Evolutionary conservation across 2,329 filamentous ascomycete genomes (phyloP).

Genomic region (Exophiala oligosperma): DNA sequence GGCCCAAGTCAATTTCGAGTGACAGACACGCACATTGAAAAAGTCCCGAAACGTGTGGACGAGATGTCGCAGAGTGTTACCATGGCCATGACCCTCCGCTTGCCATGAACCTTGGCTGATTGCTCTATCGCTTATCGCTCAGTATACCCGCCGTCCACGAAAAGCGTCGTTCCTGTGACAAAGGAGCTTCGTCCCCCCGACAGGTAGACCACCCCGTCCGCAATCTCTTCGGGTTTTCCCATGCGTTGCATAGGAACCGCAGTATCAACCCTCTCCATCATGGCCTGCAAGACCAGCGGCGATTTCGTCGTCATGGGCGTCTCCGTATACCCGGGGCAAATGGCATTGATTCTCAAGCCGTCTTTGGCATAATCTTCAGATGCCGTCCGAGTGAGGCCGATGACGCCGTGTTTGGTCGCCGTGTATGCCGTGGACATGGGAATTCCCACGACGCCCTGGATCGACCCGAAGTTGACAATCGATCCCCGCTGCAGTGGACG

Average conservation of each 20-base stretch:
- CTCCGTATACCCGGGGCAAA: conserved; percentile 56
- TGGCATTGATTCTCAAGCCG: conserved; percentile 53
- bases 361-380: conserved; percentile 51
- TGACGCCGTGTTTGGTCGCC: conserved; percentile 58
- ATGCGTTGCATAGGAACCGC: conserved; percentile 53
- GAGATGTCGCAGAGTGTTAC: neutral
- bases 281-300: conserved; percentile 71
- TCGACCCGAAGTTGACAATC: conserved; percentile 55
- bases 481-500: conserved; percentile 43
- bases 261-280: conserved; percentile 40
- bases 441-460: conserved; percentile 51
- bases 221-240: conserved; percentile 52
- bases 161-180: conserved; percentile 68
- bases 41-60: no score
- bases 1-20: no score
- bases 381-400: conserved; percentile 58
- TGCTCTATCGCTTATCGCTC: conserved; percentile 27
- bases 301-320: conserved; percentile 78
- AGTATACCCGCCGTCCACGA: conserved; percentile 70
- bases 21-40: no score
- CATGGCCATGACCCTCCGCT: neutral
- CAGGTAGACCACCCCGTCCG: conserved; percentile 66
- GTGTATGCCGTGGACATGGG: conserved; percentile 34
- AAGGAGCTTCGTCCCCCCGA: conserved; percentile 67
- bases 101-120: neutral